A percentile compares a stretch with the other conserved stretches of the same genome.
Evolutionary conservation across 2,329 filamentous ascomycete species (phyloP).

Genomic region (Ceratocystis lukuohia): DNA sequence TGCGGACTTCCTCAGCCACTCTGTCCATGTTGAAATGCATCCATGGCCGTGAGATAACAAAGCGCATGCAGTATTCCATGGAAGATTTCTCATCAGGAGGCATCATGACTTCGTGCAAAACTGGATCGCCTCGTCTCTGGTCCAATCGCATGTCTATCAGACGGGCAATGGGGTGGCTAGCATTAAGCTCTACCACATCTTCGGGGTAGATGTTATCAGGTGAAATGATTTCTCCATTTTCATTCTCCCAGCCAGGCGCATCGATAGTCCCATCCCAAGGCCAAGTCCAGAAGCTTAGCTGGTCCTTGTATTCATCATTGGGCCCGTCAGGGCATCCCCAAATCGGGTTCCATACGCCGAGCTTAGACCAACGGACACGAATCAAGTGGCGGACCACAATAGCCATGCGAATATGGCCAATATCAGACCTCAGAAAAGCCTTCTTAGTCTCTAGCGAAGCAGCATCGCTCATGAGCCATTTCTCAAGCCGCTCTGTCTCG

Average conservation of each 20-base stretch:
- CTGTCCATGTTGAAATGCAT: conserved; percentile 14
- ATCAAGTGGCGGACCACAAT: conserved; percentile 16
- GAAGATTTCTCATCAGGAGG: background rate
- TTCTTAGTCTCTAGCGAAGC: background rate
- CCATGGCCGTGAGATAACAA: conserved; percentile 14
- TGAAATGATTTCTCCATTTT: background rate
- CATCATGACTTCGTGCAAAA: background rate
- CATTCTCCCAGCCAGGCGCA: conserved; percentile 8
- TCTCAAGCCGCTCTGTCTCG: conserved; percentile 3
- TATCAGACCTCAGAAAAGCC: background rate
- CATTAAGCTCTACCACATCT: conserved; percentile 5
- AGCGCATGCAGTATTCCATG: background rate
- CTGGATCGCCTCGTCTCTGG: background rate
- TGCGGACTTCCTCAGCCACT: conserved; percentile 7
- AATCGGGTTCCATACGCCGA: conserved; percentile 15
- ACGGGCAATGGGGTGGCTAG: conserved; percentile 1
- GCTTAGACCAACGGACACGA: conserved; percentile 10
- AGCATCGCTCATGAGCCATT: background rate
- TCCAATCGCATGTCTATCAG: conserved; percentile 6
- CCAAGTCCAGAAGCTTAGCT: conserved; percentile 13
- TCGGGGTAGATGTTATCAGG: background rate
- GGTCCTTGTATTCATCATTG: background rate
- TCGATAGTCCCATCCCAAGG: conserved; percentile 11
- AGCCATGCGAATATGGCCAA: background rate
- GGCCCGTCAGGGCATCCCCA: conserved; percentile 14